Percentiles rank a stretch among this genome's conserved stretches.
These are phyloP conservation scores for Claviceps pazoutovae DNA, from an alignment of 2,329 filamentous ascomycete species.

Conservation along the genomic window DNA sequence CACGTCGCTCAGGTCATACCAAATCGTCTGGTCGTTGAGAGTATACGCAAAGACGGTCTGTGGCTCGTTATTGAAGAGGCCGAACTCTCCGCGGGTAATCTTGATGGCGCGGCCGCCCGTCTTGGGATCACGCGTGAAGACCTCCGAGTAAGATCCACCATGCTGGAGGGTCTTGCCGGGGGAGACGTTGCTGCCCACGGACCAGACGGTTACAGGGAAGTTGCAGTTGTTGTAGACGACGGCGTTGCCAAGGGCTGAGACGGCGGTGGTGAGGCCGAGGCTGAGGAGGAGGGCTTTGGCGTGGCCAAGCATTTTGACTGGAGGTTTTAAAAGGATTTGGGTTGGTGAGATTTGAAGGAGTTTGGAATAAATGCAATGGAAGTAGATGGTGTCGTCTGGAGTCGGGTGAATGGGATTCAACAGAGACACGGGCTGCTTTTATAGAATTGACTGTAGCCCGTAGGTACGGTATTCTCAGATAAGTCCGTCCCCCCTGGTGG, in stretches of 20 bases:
- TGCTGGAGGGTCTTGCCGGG: slow-evolving; percentile 13
- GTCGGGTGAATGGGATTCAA: background rate
- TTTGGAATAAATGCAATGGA: background rate
- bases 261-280: slow-evolving; percentile 4
- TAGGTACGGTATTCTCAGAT: too few species aligned
- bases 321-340: background rate
- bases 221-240: slow-evolving; percentile 23
- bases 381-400: background rate
- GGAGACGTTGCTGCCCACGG: slow-evolving; percentile 20
- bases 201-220: slow-evolving; percentile 23
- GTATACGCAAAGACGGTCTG: slow-evolving; percentile 27
- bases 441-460: background rate
- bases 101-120: slow-evolving; percentile 27
- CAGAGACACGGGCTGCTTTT: background rate
- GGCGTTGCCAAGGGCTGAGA: slow-evolving; percentile 17
- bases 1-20: slow-evolving; percentile 26
- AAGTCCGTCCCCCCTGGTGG: too few species aligned
- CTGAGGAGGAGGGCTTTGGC: slow-evolving; percentile 4
- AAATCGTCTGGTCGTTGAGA: slow-evolving; percentile 20
- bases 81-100: slow-evolving; percentile 20
- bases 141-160: slow-evolving; percentile 19
- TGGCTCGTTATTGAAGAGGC: slow-evolving; percentile 24
- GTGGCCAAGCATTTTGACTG: slow-evolving; percentile 7
- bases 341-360: background rate
- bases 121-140: slow-evolving; percentile 19